phyloP scores from a whole-genome alignment of 2,329 filamentous ascomycete genomes.

The Xylaria sp. region DNA sequence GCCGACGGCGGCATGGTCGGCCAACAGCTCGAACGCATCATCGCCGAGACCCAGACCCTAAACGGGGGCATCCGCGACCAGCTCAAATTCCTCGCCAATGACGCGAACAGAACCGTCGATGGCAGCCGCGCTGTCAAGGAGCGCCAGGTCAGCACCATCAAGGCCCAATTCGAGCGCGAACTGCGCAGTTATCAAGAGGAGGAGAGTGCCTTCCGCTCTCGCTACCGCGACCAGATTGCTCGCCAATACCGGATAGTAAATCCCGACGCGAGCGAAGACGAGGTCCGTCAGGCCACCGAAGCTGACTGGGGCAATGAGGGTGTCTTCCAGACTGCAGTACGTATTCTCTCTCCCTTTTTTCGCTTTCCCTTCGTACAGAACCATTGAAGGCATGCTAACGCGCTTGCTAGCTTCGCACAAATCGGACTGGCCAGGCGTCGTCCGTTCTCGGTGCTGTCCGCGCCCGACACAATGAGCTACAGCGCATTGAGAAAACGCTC shows the following conservation, averaged over 20 bases:
- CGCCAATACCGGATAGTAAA: slow-evolving; percentile 86
- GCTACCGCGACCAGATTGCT: slow-evolving; percentile 81
- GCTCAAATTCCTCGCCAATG: slow-evolving; percentile 79
- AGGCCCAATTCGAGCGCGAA: slow-evolving; percentile 77
- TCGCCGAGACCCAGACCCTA: slow-evolving; percentile 75
- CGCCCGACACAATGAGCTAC: slow-evolving; percentile 84
- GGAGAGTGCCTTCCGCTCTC: slow-evolving; percentile 75
- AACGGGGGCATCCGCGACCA: slow-evolving; percentile 82
- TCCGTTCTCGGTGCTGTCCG: slow-evolving; percentile 81
- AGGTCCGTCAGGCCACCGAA: slow-evolving; percentile 75
- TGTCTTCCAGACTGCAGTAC: slow-evolving; percentile 82
- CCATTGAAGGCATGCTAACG: slow-evolving; percentile 24
- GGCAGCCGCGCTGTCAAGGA: slow-evolving; percentile 73
- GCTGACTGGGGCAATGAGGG: slow-evolving; percentile 81
- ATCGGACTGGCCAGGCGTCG: slow-evolving; percentile 77
- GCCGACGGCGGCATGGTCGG: slow-evolving; percentile 65
- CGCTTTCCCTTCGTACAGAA: background rate
- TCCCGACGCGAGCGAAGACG: slow-evolving; percentile 78
- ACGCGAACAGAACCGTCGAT: slow-evolving; percentile 72
- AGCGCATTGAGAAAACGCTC: slow-evolving; percentile 81
- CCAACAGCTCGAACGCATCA: slow-evolving; percentile 72
- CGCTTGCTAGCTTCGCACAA: slow-evolving; percentile 72
- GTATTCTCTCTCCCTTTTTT: background rate
- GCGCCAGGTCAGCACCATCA: slow-evolving; percentile 75
- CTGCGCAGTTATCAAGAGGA: slow-evolving; percentile 76